These are phyloP conservation scores for Colletotrichum simmondsii DNA, from an alignment of 2,329 filamentous ascomycete species.

Conservation along the genomic window DNA sequence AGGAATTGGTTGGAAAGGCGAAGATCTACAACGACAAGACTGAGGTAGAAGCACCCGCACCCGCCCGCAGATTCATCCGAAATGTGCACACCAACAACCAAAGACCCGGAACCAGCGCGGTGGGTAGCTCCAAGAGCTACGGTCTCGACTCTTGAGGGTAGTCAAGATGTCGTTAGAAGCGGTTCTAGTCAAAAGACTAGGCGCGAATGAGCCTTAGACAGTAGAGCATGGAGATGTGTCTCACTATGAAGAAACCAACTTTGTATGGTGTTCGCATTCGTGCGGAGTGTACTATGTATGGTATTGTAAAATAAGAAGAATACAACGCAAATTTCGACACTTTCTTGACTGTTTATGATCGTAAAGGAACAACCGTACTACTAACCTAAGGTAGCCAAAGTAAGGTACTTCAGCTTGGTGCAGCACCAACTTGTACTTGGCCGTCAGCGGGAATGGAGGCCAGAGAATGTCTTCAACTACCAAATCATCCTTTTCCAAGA, in stretches of 20 bases:
- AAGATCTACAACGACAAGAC: conserved; percentile 45
- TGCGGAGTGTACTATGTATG: conserved; percentile 28
- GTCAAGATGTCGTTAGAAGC: conserved; percentile 1
- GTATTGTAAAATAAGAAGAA: conserved; percentile 32
- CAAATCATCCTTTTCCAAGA: background rate
- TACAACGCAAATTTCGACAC: conserved; percentile 7
- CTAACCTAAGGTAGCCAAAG: no score
- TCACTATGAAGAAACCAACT: background rate
- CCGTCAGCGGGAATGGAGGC: background rate
- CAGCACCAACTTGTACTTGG: background rate
- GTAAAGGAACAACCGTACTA: background rate
- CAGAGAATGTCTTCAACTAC: background rate
- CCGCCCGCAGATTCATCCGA: background rate
- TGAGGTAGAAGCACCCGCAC: background rate
- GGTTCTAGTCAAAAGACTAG: background rate
- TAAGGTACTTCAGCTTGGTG: background rate
- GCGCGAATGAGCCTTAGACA: background rate
- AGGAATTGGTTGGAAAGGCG: conserved; percentile 54
- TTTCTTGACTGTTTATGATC: background rate
- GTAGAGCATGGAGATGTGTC: background rate
- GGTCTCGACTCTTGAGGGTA: conserved; percentile 43
- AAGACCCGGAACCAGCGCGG: conserved; percentile 19
- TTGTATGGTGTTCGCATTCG: conserved; percentile 3
- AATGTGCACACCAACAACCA: background rate
- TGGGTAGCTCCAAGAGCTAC: conserved; percentile 51